Conservation (phyloP, 768 basidiomycete species). For the Ramaria sp. region DNA sequence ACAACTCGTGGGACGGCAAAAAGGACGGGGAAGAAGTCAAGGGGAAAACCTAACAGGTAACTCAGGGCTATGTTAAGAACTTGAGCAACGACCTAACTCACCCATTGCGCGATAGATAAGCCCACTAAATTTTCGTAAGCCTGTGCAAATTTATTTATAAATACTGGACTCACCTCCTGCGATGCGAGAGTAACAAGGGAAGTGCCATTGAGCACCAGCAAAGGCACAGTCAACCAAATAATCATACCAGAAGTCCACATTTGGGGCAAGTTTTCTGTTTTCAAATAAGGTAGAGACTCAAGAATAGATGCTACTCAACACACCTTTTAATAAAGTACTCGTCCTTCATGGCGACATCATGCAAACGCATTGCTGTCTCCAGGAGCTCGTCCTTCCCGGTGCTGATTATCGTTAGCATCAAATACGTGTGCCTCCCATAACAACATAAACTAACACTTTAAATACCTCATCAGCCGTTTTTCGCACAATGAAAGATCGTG, state of each 20-base stretch:
- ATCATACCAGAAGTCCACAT: slow-evolving; percentile 83
- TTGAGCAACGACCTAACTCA: slow-evolving; percentile 22
- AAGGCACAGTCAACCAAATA: slow-evolving; percentile 5
- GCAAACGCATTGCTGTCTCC: slow-evolving; percentile 81
- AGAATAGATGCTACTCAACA: neutral
- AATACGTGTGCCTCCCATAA: neutral
- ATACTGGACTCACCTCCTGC: slow-evolving; percentile 37
- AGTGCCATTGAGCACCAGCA: slow-evolving; percentile 6
- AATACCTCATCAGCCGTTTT: slow-evolving; percentile 91
- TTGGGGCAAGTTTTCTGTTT: slow-evolving; percentile 55
- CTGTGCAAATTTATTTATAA: neutral
- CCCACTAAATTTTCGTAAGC: slow-evolving; percentile 36
- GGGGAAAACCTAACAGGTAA: slow-evolving; percentile 63
- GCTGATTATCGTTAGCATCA: slow-evolving; percentile 25
- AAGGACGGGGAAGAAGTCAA: slow-evolving; percentile 90
- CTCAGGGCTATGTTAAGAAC: neutral
- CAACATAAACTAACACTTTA: slow-evolving; percentile 49
- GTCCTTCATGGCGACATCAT: slow-evolving; percentile 83
- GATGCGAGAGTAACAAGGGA: neutral
- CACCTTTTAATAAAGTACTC: slow-evolving; percentile 72
- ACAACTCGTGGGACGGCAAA: slow-evolving; percentile 90
- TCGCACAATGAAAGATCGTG: slow-evolving; percentile 82
- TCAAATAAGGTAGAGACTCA: neutral
- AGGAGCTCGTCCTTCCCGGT: slow-evolving; percentile 79
- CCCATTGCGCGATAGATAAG: slow-evolving; percentile 91